Conservation (phyloP, 2,329 filamentous ascomycete species). For the Cryphonectria carpinicola region DNA sequence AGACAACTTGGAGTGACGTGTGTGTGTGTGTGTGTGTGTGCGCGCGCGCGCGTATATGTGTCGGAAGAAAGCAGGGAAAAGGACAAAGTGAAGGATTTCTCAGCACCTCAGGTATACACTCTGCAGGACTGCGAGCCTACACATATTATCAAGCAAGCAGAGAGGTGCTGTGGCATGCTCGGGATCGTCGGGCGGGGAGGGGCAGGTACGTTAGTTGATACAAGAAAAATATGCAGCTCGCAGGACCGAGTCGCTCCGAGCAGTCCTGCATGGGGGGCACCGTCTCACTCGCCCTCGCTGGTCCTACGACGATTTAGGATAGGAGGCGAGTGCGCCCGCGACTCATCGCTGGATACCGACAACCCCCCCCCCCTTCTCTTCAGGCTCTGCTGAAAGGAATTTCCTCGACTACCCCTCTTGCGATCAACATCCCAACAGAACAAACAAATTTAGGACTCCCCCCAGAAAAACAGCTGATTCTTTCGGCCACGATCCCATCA, state of each 20-base stretch:
- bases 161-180: background rate
- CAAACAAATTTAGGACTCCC: background rate
- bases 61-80: background rate
- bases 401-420: background rate
- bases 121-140: no score
- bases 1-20: background rate
- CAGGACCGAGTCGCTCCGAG: conserved; percentile 15
- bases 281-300: conserved; percentile 15
- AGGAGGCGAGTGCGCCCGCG: conserved; percentile 15
- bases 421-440: conserved; percentile 8
- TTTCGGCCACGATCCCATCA: conserved; percentile 20
- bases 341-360: conserved; percentile 5
- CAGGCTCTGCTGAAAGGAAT: background rate
- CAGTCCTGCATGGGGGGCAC: background rate
- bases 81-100: background rate
- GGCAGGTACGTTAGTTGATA: background rate
- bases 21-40: background rate
- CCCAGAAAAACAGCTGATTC: background rate
- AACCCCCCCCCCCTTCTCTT: background rate
- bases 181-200: background rate
- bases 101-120: background rate
- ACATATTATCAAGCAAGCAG: no score
- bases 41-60: no score
- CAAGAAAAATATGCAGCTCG: conserved; percentile 8
- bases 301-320: conserved; percentile 16